Percentiles rank a stretch among this genome's conserved stretches.
Conservation (phyloP, 2,329 filamentous ascomycete genomes). For the Arthrobotrys pseudoclavata region DNA sequence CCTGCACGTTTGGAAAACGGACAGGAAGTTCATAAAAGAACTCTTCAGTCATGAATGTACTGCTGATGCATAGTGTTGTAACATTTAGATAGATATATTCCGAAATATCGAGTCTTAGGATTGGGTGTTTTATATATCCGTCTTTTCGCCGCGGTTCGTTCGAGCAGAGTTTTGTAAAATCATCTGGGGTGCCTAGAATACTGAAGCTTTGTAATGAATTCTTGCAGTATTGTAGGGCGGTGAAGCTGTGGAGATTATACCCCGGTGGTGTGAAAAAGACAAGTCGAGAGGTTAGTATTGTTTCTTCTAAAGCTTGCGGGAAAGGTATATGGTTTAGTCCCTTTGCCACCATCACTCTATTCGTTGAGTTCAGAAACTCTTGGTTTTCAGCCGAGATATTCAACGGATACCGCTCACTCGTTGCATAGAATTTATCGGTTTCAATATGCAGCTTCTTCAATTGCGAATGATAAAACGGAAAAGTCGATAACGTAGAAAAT, state of each 20-base stretch:
- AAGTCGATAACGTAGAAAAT: conserved; percentile 9
- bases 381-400: conserved; percentile 14
- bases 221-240: not conserved
- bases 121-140: not conserved
- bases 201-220: conserved; percentile 1
- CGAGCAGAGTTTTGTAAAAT: not conserved
- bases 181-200: not conserved
- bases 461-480: conserved; percentile 1
- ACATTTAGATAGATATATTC: conserved; percentile 3
- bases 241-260: conserved; percentile 1
- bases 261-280: not conserved
- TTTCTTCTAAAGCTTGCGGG: not conserved
- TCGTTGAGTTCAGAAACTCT: not conserved
- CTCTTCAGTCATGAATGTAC: not conserved
- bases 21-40: not conserved
- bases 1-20: not conserved
- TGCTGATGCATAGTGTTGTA: not conserved
- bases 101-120: not conserved
- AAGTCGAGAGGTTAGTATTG: not conserved
- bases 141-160: not conserved
- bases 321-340: not conserved
- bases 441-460: conserved; percentile 10
- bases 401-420: not conserved
- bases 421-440: not conserved
- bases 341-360: not conserved